Base-by-base conservation (phyloP, 208 protist species). In the Tetramitus jugosus region DNA sequence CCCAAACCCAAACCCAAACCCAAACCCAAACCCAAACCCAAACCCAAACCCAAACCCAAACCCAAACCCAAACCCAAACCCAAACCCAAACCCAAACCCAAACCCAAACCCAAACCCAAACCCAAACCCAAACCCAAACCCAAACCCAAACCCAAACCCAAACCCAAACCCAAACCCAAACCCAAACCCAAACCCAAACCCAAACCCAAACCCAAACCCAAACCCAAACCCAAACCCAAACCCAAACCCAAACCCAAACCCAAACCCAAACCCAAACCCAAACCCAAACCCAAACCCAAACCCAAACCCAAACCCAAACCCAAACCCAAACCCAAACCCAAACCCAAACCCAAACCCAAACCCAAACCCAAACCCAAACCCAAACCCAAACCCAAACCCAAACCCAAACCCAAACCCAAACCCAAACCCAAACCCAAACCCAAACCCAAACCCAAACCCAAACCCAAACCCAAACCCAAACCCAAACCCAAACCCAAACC, bases 261-360 rank as follows among this genome's bases (percentile, higher is more conserved):
- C 62, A 84, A 83, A 78, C 79, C 43, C 62, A 84, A 83, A 78
- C 79, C 43, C 62, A 84, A 83, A 78, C 79, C 43, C 62, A 84
- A 83, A 78, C 81, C 81, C 82, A 83, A 83, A 78, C 81, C 81
- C 82, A 83, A 83, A 78, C 81, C 81, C 82, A 83, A 83, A 78
- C 81, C 81, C 82, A 83, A 83, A 78, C 81, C 81, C 82, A 83
- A 83, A 78, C 81, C 81, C 82, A 83, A 83, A 60, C 80, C 81
- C 76, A 79, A 83, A 68, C 81, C 81, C 76, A 79, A 83, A 68
- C 81, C 81, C 76, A 79, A 83, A 17, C 80, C 80, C 81, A 82
- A 83, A 78, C 81, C 81, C 82, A 83, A 83, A 78, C 81, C 81
- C 82, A 83, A 83, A 77, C 79, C 62, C 40, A 68, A 68, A 39